A percentile compares a stretch with the other conserved stretches of the same genome.
Conservation (phyloP, 768 basidiomycete genomes). For the Dacryopinax primogenitus region DNA sequence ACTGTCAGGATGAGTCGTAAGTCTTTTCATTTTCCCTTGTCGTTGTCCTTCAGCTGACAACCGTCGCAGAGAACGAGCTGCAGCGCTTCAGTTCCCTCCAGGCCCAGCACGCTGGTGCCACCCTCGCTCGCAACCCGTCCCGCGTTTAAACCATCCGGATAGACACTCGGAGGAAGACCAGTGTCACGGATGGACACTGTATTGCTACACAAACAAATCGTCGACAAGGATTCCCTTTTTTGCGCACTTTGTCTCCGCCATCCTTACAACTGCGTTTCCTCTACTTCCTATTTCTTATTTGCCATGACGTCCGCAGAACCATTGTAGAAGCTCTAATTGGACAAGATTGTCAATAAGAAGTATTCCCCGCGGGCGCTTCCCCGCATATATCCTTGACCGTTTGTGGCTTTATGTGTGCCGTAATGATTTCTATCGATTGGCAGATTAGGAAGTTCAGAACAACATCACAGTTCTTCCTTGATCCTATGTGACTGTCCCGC, state of each 20-base stretch:
- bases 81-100: slow-evolving; percentile 79
- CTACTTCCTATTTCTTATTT: neutral
- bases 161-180: slow-evolving; percentile 6
- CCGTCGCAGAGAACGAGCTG: slow-evolving; percentile 47
- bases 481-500: neutral
- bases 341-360: neutral
- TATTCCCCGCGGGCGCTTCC: neutral
- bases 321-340: slow-evolving; percentile 7
- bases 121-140: slow-evolving; percentile 43
- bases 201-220: slow-evolving; percentile 10
- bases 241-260: slow-evolving; percentile 6
- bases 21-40: neutral
- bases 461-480: neutral
- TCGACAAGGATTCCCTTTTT: neutral
- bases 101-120: slow-evolving; percentile 61
- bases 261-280: slow-evolving; percentile 9
- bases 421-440: neutral
- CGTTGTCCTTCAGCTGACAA: slow-evolving; percentile 27
- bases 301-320: neutral
- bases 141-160: slow-evolving; percentile 13
- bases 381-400: neutral
- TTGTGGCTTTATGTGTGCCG: neutral
- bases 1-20: slow-evolving; percentile 61
- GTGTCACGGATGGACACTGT: slow-evolving; percentile 9
- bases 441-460: neutral